Percentiles rank a stretch among this genome's conserved stretches.
Conservation (phyloP, 371 early-diverging fungal species). For the Antonospora locustae region DNA sequence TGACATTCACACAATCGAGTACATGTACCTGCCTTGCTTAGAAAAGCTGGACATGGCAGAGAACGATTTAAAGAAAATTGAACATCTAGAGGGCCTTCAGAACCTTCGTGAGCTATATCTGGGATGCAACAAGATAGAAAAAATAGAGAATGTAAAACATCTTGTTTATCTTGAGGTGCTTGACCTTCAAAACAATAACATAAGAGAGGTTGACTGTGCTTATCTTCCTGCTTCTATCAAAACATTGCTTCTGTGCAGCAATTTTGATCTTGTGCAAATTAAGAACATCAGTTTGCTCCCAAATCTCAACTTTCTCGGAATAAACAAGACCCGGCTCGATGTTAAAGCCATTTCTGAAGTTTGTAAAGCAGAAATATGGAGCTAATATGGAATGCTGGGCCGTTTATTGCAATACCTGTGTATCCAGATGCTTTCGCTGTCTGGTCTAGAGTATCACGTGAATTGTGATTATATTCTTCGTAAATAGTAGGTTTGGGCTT, state of each 20-base stretch:
- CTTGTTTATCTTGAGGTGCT: conserved; percentile 24
- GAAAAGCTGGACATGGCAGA: conserved; percentile 45
- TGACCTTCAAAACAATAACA: conserved; percentile 40
- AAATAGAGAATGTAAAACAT: conserved; percentile 21
- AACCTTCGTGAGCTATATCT: conserved; percentile 40
- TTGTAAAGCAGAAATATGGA: neutral
- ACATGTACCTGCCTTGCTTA: conserved; percentile 7
- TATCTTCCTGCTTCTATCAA: conserved; percentile 27
- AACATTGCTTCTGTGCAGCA: conserved; percentile 31
- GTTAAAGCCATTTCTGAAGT: neutral
- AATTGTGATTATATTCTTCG: too few relatives aligned
- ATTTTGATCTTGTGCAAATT: conserved; percentile 21
- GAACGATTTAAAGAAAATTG: conserved; percentile 33
- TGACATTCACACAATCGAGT: conserved; percentile 33
- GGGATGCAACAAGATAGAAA: conserved; percentile 31
- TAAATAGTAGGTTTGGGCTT: too few relatives aligned
- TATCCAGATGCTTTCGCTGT: too few relatives aligned
- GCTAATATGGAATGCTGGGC: too few relatives aligned
- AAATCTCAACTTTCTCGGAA: conserved; percentile 24
- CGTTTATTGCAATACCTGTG: too few relatives aligned
- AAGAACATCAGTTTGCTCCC: conserved; percentile 16
- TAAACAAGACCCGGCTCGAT: conserved; percentile 28
- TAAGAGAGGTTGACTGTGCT: conserved; percentile 37
- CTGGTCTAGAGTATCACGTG: too few relatives aligned
- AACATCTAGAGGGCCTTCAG: conserved; percentile 11